phyloP scores from a whole-genome alignment of 345 rosid species.

The Brassica cretica region DNA sequence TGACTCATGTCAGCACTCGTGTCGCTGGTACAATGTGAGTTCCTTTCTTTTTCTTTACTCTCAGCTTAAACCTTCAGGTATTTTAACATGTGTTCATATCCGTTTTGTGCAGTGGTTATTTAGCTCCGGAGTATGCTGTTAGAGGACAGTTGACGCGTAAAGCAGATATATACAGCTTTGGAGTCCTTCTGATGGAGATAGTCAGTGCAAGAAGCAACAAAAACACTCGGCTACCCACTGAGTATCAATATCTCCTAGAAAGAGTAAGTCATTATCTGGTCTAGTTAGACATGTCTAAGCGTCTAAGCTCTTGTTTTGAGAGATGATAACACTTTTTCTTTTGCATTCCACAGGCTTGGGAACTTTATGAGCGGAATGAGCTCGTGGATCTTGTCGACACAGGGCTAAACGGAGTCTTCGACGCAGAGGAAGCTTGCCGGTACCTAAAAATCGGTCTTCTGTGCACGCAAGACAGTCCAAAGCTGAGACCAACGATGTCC shows the following conservation, averaged over 20 bases:
- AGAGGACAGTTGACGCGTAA: constrained; percentile 84
- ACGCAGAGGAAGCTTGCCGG: constrained; percentile 71
- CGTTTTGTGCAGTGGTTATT: constrained; percentile 68
- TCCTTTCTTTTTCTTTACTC: not conserved
- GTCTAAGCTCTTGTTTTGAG: constrained; percentile 12
- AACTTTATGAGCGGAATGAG: constrained; percentile 67
- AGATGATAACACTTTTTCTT: not conserved
- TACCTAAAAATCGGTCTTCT: constrained; percentile 69
- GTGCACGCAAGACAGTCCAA: constrained; percentile 78
- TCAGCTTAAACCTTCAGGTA: not conserved
- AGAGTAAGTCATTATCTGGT: constrained; percentile 49
- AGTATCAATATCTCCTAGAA: constrained; percentile 84
- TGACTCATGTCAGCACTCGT: constrained; percentile 95
- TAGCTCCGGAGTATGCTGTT: constrained; percentile 97
- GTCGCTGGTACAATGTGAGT: constrained; percentile 98
- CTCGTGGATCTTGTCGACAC: constrained; percentile 64
- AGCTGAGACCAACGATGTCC: constrained; percentile 74
- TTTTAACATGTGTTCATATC: constrained; percentile 17
- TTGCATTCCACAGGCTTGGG: constrained; percentile 71
- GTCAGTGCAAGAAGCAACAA: constrained; percentile 89
- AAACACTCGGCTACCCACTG: constrained; percentile 63
- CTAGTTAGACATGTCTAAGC: not conserved
- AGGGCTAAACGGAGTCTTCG: constrained; percentile 55
- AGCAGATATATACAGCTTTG: constrained; percentile 92
- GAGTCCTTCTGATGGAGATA: constrained; percentile 86